Evolutionary conservation across 768 basidiomycete species (phyloP).

Genomic region (Hirschioporus abietinus): DNA sequence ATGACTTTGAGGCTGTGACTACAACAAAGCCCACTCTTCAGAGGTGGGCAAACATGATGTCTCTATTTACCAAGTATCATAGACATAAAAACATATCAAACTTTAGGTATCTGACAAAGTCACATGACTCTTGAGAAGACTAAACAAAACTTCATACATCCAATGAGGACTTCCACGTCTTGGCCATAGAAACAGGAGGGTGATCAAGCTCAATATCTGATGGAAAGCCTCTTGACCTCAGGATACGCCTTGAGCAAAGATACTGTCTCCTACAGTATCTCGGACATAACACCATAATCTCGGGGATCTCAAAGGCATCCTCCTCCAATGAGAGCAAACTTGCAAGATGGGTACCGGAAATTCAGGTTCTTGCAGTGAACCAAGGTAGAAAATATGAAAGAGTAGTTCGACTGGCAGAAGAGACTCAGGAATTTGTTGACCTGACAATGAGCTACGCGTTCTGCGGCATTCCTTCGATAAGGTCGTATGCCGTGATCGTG

Average conservation of each 20-base stretch:
- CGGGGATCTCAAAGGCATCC: conserved; percentile 54
- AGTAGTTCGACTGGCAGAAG: conserved; percentile 59
- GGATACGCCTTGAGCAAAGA: conserved; percentile 63
- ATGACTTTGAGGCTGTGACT: too few species aligned
- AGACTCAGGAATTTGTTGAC: neutral
- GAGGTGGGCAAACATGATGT: too few species aligned
- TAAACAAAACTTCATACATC: too few species aligned
- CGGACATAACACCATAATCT: conserved; percentile 59
- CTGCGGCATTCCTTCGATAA: neutral
- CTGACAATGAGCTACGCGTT: neutral
- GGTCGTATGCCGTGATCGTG: neutral
- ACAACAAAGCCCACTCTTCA: too few species aligned
- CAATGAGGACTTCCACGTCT: too few species aligned
- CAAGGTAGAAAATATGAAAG: conserved; percentile 56
- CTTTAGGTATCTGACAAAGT: too few species aligned
- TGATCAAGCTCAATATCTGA: conserved; percentile 49
- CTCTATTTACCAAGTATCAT: too few species aligned
- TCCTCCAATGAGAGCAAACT: conserved; percentile 62
- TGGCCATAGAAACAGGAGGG: neutral
- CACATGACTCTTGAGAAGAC: too few species aligned
- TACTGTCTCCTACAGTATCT: conserved; percentile 35
- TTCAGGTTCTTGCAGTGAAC: conserved; percentile 48
- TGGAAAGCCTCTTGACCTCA: conserved; percentile 53
- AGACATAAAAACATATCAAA: too few species aligned
- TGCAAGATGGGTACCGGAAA: conserved; percentile 63